Base-by-base conservation (phyloP, 2,329 filamentous ascomycete genomes). In the Parascedosporium putredinis region DNA sequence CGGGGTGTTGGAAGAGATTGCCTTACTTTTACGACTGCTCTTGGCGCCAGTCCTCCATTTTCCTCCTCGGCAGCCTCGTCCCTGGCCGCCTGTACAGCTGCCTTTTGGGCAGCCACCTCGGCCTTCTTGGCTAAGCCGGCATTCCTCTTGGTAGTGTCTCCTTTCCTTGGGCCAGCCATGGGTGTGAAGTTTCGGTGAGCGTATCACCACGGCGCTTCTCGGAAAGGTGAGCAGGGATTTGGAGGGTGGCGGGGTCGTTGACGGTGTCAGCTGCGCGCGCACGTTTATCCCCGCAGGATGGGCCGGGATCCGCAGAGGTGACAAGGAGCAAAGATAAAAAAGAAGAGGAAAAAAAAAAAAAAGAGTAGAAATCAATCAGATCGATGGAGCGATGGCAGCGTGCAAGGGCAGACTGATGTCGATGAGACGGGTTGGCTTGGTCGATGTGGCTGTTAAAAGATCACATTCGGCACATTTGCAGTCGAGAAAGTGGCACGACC, bases 61-160 rank as follows among this genome's bases (percentile, higher is more conserved):
- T 78, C 74, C 4, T 83, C 78, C 60, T 96, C 91, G 24, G 67
- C 79, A 2, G 73, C 78, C 4, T 80, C 80, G 49, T 73, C 77
- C 67, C 83, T 83, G 33, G 76, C 70, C 34, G 88, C 78, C 52
- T 83, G 82, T 3, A 67, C 81, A 0, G 88, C 87, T 52, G 83
- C 76, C 69, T 97, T 97, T 51, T 77, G 70, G 7, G 87, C 86
- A 1, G 89, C 91, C 3, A 81, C 83, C 45, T 96, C 89, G 55
- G 89, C 89, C 75, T 98, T 97, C 69, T 88, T 79, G 55, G 90
- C 89, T 67, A 96, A 88, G 55, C 91, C 93, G 7, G 84, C 80
- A 2, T 71, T 88, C 73, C 97, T 97, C 71, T 95, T 97, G 65
- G 76, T 84, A 69, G 86, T 88, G 55, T 94, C 89, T 49, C 72